Evolutionary conservation across 306 rosid genomes (phyloP).

Genomic region (Prunus davidiana): DNA sequence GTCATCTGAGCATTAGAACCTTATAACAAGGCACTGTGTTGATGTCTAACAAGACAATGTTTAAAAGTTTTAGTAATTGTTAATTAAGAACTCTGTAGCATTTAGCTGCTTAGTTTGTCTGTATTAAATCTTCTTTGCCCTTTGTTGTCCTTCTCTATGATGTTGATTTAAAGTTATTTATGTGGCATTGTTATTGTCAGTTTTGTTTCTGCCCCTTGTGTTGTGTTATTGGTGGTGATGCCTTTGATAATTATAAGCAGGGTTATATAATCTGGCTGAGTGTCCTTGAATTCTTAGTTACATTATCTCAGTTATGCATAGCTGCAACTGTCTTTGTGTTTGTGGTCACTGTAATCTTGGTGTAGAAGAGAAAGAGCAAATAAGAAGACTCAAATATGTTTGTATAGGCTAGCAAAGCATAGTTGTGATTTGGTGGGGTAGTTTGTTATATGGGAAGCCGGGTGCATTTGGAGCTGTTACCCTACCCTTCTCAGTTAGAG

Average conservation of each 20-base stretch:
- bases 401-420: background rate
- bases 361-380: background rate
- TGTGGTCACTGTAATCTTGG: background rate
- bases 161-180: background rate
- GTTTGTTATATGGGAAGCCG: too few relatives aligned
- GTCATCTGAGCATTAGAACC: conserved; percentile 16
- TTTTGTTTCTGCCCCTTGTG: background rate
- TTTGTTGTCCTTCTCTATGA: background rate
- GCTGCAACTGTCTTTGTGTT: background rate
- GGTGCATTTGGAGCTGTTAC: too few relatives aligned
- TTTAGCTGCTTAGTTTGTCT: background rate
- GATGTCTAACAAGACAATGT: too few relatives aligned
- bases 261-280: background rate
- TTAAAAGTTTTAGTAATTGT: background rate
- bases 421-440: background rate
- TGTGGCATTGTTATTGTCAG: background rate
- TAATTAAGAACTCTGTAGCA: background rate
- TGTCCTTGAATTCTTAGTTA: background rate
- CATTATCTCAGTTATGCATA: background rate
- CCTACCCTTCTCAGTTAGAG: conserved; percentile 53
- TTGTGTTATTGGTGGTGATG: background rate
- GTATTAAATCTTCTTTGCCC: background rate
- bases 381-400: background rate
- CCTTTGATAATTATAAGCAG: background rate
- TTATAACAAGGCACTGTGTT: too few relatives aligned